A percentile compares a stretch with the other conserved stretches of the same genome.
Conservation (phyloP, 2,329 filamentous ascomycete species). For the Talaromyces sp. region DNA sequence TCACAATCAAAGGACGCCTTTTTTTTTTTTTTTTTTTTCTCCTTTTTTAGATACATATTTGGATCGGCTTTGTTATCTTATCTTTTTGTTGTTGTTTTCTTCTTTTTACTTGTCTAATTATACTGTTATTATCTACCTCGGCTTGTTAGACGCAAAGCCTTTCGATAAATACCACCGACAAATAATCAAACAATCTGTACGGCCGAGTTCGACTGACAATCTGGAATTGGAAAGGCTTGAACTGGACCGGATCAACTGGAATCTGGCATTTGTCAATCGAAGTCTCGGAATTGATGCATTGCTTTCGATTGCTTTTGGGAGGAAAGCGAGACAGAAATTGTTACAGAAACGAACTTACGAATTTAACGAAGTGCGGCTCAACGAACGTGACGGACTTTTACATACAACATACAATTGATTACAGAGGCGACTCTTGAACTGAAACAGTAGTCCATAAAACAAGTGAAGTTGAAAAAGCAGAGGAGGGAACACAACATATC, state of each 20-base stretch:
- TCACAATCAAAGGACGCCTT: neutral
- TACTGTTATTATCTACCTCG: neutral
- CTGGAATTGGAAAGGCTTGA: constrained; percentile 6
- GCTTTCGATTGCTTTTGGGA: neutral
- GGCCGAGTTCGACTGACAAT: constrained; percentile 3
- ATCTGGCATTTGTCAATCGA: neutral
- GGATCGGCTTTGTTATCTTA: constrained; percentile 1
- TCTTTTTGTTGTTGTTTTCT: neutral
- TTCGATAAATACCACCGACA: neutral
- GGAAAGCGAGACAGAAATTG: neutral
- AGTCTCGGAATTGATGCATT: neutral
- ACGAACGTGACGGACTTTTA: constrained; percentile 1
- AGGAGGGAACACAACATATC: neutral
- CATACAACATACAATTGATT: neutral
- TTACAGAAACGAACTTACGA: constrained; percentile 2
- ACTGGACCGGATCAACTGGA: neutral
- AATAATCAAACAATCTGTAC: neutral
- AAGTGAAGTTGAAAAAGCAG: neutral
- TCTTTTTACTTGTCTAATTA: neutral
- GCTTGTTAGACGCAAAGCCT: neutral
- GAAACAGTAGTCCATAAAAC: neutral
- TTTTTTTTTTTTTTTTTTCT: neutral
- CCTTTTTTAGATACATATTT: constrained; percentile 3
- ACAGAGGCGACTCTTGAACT: constrained; percentile 1
- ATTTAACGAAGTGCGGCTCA: neutral